Base-by-base conservation (phyloP, 2,329 filamentous ascomycete species). In the Rutstroemia sp. region DNA sequence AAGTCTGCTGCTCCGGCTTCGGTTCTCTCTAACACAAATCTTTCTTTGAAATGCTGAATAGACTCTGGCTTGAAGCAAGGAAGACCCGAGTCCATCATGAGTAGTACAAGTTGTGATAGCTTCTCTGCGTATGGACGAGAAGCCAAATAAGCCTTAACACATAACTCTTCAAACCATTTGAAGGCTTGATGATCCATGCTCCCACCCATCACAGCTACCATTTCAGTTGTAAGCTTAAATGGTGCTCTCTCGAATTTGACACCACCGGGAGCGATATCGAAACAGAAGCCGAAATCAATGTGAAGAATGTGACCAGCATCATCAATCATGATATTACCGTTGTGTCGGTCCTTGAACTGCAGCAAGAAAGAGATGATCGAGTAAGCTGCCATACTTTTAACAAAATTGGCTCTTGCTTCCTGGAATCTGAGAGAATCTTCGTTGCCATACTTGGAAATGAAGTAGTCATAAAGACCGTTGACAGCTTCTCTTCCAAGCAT, bases 301-400 rank as follows among this genome's bases (percentile, higher is more conserved):
- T 99, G 94, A 54, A 99, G 82, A 67, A 99, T 96, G 73, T 99
- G 94, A 4, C 95, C 94, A 0, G 88, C 89, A 67, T 96, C 92
- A 71, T 99, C 92, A 61, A 99, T 86, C 95, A 99, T 99, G 76
- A 99, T 99, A 76, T 99, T 99, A 60, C 94, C 94, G 71, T 99
- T 99, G 75, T 99, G 94, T 3, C 94, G 86, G 70, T 99, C 94
- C 73, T 99, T 99, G 84, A 99, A 97, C 68, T 99, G 95, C 39
- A 99, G 77, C 14, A 99, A 78, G 75, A 95, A 99, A 0, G 90
- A 95, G 63, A 99, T 97, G 67, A 99, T 87, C 17, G 89, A 95
- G 76, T 99, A 99, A 12, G 94, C 95, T 0, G 95, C 94, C 94
- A 99, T 97, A 69, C 88, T 94, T 76, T 99, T 99, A 73, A 99